Percentiles rank a stretch among this genome's conserved stretches.
phyloP scores from a whole-genome alignment of 805 yeast species.

The Saccharomycopsis schoenii region DNA sequence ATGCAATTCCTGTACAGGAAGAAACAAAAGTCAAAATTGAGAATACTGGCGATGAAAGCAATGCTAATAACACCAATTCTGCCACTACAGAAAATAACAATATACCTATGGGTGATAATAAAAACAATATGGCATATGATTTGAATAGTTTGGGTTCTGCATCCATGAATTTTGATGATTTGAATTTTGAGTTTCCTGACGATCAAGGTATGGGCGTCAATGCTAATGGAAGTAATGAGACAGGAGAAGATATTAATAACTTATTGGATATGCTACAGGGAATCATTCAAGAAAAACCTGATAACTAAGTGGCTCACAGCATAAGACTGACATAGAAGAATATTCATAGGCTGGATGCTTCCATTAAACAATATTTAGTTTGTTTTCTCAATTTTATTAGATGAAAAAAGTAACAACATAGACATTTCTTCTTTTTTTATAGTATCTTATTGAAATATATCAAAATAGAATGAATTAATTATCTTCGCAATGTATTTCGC shows the following conservation, averaged over 20 bases:
- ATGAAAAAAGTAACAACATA: neutral
- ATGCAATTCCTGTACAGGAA: no score
- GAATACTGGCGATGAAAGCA: neutral
- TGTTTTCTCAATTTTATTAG: no score
- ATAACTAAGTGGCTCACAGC: neutral
- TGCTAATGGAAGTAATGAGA: neutral
- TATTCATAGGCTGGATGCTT: no score
- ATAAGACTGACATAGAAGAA: no score
- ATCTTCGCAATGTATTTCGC: neutral
- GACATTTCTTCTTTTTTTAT: neutral
- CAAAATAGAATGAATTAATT: no score
- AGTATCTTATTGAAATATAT: no score
- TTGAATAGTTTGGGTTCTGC: neutral
- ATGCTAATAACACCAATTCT: neutral
- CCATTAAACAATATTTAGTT: no score
- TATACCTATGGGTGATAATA: neutral
- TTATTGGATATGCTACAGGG: slow-evolving; percentile 14
- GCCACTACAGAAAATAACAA: neutral
- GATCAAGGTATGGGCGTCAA: neutral
- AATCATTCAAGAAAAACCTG: slow-evolving; percentile 17
- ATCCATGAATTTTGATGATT: neutral
- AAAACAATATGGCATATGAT: neutral
- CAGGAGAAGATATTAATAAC: slow-evolving; percentile 14
- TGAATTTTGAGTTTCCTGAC: neutral
- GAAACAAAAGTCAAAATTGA: no score